Conservation (phyloP, 306 rosid species). For the Citrullus colocynthis region DNA sequence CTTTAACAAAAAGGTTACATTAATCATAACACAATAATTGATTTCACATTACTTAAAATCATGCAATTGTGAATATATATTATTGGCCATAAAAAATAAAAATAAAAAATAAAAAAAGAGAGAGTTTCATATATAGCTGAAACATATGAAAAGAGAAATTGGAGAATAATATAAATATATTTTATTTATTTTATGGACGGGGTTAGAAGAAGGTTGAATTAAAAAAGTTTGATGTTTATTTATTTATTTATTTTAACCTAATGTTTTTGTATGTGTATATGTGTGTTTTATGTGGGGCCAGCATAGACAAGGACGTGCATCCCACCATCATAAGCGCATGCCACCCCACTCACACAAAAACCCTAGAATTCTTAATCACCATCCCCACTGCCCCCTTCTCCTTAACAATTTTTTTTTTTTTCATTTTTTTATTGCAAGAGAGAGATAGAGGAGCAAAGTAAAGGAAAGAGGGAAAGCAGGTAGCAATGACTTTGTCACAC, state of each 20-base stretch:
- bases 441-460: background rate
- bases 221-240: background rate
- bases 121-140: background rate
- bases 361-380: constrained; percentile 22
- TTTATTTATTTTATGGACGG: background rate
- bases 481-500: background rate
- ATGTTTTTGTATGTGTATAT: background rate
- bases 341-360: constrained; percentile 28
- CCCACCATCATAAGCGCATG: constrained; percentile 31
- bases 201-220: background rate
- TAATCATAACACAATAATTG: background rate
- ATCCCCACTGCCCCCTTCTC: background rate
- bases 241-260: background rate
- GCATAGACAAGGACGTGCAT: constrained; percentile 20
- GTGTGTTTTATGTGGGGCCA: background rate
- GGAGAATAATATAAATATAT: background rate
- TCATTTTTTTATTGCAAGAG: background rate
- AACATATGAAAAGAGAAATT: background rate
- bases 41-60: background rate
- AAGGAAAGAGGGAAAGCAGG: background rate
- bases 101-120: too few relatives aligned
- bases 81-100: too few relatives aligned
- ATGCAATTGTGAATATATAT: too few relatives aligned
- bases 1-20: background rate
- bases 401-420: background rate